phyloP scores from a whole-genome alignment of 2,329 filamentous ascomycete species.

The Xylariaceae sp. region DNA sequence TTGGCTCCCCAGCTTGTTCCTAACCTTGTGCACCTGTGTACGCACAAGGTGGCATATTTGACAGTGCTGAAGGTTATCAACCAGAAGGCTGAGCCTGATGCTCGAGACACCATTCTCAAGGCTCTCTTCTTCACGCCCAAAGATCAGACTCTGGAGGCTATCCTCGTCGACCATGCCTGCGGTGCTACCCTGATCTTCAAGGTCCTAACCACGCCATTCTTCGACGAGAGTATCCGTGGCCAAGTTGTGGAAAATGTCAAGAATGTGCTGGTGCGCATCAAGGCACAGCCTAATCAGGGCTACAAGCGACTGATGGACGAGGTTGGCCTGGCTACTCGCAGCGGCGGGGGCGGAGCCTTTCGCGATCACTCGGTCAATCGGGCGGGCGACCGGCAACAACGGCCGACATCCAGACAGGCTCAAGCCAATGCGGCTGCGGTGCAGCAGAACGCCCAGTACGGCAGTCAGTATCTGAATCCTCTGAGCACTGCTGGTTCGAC shows the following conservation, averaged over 20 bases:
- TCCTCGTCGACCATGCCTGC: slow-evolving; percentile 83
- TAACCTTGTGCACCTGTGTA: slow-evolving; percentile 89
- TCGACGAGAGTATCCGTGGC: slow-evolving; percentile 80
- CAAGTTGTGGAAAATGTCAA: slow-evolving; percentile 91
- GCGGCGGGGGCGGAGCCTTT: slow-evolving; percentile 33
- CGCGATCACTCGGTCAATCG: slow-evolving; percentile 38
- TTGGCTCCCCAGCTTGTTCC: slow-evolving; percentile 87
- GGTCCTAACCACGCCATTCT: slow-evolving; percentile 93
- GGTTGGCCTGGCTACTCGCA: slow-evolving; percentile 74
- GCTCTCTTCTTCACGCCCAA: slow-evolving; percentile 88
- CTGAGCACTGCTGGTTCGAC: slow-evolving; percentile 33
- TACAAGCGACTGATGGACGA: slow-evolving; percentile 99
- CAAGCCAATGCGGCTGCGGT: slow-evolving; percentile 24
- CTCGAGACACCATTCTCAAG: slow-evolving; percentile 80
- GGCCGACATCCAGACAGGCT: slow-evolving; percentile 50
- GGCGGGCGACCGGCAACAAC: slow-evolving; percentile 44
- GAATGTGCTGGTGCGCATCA: slow-evolving; percentile 79
- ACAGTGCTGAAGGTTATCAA: slow-evolving; percentile 98
- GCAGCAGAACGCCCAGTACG: slow-evolving; percentile 31
- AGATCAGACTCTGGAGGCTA: slow-evolving; percentile 80
- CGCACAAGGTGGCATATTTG: slow-evolving; percentile 95
- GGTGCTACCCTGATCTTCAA: slow-evolving; percentile 98
- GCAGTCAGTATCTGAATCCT: slow-evolving; percentile 47
- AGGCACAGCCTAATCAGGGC: slow-evolving; percentile 87
- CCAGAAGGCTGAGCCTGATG: slow-evolving; percentile 89